A percentile compares a stretch with the other conserved stretches of the same genome.
These are phyloP conservation scores for Periconia sp. DNA, from an alignment of 2,329 filamentous ascomycete genomes.

Conservation along the genomic window DNA sequence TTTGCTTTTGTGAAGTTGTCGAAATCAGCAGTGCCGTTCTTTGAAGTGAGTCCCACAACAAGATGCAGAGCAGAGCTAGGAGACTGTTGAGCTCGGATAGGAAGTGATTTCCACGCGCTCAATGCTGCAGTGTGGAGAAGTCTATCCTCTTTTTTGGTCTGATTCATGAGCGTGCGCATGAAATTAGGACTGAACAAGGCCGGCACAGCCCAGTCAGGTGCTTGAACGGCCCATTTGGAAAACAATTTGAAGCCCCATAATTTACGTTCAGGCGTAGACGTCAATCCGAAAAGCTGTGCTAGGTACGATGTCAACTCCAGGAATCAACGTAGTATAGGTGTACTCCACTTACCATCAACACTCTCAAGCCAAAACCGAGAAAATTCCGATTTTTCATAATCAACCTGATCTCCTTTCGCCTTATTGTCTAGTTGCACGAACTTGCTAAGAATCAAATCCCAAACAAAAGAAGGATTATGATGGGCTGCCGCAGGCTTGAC, in stretches of 20 bases:
- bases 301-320: conserved; percentile 6
- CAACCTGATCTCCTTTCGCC: conserved; percentile 31
- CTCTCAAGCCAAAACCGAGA: conserved; percentile 81
- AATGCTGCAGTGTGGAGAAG: conserved; percentile 67
- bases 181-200: conserved; percentile 80
- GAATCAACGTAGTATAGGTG: background rate
- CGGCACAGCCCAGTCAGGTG: conserved; percentile 52
- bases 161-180: conserved; percentile 55
- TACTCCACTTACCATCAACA: conserved; percentile 72
- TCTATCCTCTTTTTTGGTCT: conserved; percentile 38
- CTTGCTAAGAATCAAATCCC: conserved; percentile 72
- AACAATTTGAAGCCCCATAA: conserved; percentile 90
- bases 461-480: conserved; percentile 82
- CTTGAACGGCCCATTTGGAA: conserved; percentile 64
- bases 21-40: conserved; percentile 74
- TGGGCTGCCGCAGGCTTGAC: conserved; percentile 73
- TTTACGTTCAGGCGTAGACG: conserved; percentile 84
- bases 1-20: conserved; percentile 85
- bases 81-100: conserved; percentile 61
- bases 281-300: conserved; percentile 83
- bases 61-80: conserved; percentile 62
- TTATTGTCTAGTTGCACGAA: conserved; percentile 30
- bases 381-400: conserved; percentile 54
- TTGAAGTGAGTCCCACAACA: conserved; percentile 68
- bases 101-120: conserved; percentile 72